Evolutionary conservation across 768 basidiomycete genomes (phyloP).

Genomic region (Dacryopinax primogenitus): DNA sequence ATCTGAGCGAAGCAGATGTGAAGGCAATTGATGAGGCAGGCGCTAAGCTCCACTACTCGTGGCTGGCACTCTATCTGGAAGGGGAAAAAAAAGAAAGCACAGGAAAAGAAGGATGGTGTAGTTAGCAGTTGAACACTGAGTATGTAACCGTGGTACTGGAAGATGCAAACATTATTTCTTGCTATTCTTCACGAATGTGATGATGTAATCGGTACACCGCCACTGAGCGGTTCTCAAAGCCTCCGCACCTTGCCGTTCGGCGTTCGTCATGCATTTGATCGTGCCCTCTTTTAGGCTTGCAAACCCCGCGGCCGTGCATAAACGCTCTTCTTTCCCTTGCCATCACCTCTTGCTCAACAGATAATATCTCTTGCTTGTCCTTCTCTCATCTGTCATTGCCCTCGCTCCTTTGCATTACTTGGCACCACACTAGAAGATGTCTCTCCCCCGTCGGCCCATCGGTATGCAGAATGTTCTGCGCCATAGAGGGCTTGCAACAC

Average conservation of each 20-base stretch:
- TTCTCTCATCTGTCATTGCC: background rate
- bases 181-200: too few relatives aligned
- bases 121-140: too few relatives aligned
- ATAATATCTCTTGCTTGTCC: background rate
- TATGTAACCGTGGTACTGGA: too few relatives aligned
- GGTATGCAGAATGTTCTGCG: background rate
- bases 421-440: background rate
- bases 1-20: constrained; percentile 21
- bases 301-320: background rate
- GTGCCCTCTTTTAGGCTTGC: background rate
- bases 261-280: too few relatives aligned
- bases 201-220: too few relatives aligned
- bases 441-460: background rate
- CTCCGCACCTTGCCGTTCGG: too few relatives aligned
- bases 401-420: background rate
- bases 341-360: background rate
- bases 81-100: background rate
- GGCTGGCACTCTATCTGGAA: background rate
- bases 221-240: too few relatives aligned
- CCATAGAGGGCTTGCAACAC: background rate
- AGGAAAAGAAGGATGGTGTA: too few relatives aligned
- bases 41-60: constrained; percentile 13
- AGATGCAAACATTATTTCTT: too few relatives aligned
- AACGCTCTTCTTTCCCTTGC: background rate
- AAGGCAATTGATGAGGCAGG: constrained; percentile 19